Percentiles rank a stretch among this genome's conserved stretches.
Evolutionary conservation across 1,284 basidiomycete species (phyloP).

Genomic region (Cryptococcus sp.): DNA sequence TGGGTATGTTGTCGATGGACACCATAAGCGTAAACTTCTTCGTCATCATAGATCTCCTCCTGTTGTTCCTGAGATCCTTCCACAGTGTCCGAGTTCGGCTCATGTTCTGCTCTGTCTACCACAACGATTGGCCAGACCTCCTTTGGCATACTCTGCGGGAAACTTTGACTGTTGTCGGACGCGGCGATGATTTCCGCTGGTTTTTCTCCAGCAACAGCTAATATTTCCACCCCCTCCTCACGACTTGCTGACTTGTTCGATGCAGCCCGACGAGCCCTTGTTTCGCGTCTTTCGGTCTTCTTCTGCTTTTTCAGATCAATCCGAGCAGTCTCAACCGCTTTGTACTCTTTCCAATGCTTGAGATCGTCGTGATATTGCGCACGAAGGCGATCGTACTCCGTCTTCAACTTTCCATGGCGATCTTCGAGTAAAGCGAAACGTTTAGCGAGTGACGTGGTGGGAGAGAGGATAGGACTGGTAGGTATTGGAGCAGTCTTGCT

Average conservation of each 20-base stretch:
- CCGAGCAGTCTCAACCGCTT: conserved; percentile 19
- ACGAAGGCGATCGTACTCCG: conserved; percentile 19
- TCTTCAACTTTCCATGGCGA: conserved; percentile 20
- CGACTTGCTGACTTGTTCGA: neutral
- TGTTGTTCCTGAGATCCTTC: neutral
- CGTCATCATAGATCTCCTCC: neutral
- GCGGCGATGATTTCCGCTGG: conserved; percentile 1
- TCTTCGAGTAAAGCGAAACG: conserved; percentile 20
- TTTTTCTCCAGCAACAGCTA: neutral
- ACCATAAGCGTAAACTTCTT: neutral
- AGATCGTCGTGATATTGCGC: conserved; percentile 17
- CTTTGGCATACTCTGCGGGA: neutral
- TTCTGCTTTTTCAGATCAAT: conserved; percentile 19
- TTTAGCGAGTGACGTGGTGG: neutral
- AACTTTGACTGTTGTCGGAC: conserved; percentile 2
- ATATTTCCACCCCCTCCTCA: neutral
- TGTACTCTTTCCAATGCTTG: conserved; percentile 33
- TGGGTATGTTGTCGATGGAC: no score
- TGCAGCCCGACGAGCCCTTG: neutral
- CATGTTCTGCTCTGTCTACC: neutral
- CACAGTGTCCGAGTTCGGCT: neutral
- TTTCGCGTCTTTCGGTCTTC: conserved; percentile 14
- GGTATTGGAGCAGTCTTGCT: no score
- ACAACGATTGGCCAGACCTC: neutral
- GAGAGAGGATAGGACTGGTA: neutral